Base-by-base conservation (phyloP, 192 early-diverging fungal species). In the Chytriomyces confervae region DNA sequence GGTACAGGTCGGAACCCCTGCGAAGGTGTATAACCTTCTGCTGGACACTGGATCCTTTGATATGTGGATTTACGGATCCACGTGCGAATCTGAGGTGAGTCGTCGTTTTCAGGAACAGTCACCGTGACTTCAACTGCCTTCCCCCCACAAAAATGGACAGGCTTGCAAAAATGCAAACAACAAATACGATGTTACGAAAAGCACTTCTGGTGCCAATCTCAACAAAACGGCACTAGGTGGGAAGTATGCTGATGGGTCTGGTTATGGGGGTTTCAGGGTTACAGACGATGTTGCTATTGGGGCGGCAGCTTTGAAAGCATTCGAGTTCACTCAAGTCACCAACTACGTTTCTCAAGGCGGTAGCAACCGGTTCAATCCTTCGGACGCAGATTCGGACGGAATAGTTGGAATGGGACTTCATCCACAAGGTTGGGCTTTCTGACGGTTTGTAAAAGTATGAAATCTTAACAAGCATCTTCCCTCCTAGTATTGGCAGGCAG, bases 1-100 rank as follows among this genome's bases (percentile, higher is more conserved):
- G 10, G 29, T 24, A 65, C 63, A 24, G 18, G 27, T 36, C 13
- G 29, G 20, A 11, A n/a, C 57, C 20, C 57, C 86, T 7, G 7
- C 77, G 11, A 78, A 84, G 49, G 62, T 29, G 2, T 76, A 81
- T 62, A 27, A 49, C 53, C 57, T 83, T 49, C 75, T 85, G 13
- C 80, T 88, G 57, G 86, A 88, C 62, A 85, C 81, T 24, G 86
- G 84, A 50, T 83, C 81, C 0, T 77, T 65, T 50, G 57, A 65
- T 8, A 53, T 83, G 10, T 86, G 86, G 86, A 23, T 84, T 6
- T 78, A 77, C 45, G 67, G 81, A 24, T 68, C 61, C 49, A 44
- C 23, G n/a, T 78, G 78, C 53, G 20, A 13, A 57, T 57, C 53
- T n/a, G 36, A 36, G 36, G 36, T 36, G 4, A 36, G 36, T 36